These are phyloP conservation scores for Chlamydomonas reinhardtii DNA, from an alignment of 163 green algal genomes.

Conservation along the genomic window DNA sequence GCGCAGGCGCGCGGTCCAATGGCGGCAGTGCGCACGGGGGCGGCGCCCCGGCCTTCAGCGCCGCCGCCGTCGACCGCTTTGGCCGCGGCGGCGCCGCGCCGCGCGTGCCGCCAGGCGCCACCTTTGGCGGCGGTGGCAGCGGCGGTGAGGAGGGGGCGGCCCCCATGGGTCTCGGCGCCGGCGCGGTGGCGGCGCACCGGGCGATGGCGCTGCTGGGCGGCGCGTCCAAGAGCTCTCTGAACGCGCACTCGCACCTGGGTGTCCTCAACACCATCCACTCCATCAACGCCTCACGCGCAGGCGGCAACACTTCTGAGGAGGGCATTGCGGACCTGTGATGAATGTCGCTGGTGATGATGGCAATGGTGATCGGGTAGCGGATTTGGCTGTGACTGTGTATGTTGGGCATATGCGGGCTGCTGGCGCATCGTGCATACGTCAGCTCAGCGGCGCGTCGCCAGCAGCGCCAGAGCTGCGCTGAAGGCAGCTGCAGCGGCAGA, in stretches of 20 bases:
- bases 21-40: neutral
- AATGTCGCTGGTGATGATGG: no score
- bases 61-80: neutral
- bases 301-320: slow-evolving; percentile 13
- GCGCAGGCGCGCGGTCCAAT: neutral
- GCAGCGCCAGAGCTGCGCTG: neutral
- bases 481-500: no score
- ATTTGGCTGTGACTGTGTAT: no score
- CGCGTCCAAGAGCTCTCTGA: neutral
- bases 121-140: neutral
- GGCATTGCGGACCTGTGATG: slow-evolving; percentile 21
- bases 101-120: neutral
- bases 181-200: neutral
- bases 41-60: neutral
- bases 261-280: slow-evolving; percentile 46
- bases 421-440: no score
- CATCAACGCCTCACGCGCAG: slow-evolving; percentile 17
- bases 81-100: neutral
- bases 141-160: no score
- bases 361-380: no score
- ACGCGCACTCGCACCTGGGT: slow-evolving; percentile 5
- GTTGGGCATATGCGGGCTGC: no score
- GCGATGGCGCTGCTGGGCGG: neutral
- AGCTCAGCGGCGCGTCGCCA: no score
- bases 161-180: neutral